Evolutionary conservation across 192 early-diverging fungal species (phyloP), one percentile per base, ranked within the genome.

Genomic region (Thoreauomyces humboldtii): DNA sequence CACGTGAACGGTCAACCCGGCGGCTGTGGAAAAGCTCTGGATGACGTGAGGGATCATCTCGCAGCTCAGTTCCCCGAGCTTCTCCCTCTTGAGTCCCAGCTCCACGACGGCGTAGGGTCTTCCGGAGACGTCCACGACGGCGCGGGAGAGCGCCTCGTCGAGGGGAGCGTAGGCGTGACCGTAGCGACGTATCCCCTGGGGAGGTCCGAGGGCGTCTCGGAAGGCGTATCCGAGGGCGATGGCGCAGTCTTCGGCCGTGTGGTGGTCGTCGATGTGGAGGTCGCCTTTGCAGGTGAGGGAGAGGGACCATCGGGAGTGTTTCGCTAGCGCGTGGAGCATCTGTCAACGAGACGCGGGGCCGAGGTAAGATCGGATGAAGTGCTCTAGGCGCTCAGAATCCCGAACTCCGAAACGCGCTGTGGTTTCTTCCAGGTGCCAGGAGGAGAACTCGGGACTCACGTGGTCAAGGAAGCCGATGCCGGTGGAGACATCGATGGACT

Each of bases 21-120:
- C 95, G 17, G 85, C 81, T 33, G 86, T 87, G 0, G 96, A 92
- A 84, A 99, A 98, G 28, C 89, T 92, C 67, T 89, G 79, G 46
- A 99, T 77, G 27, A 99, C 89, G 64, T 98, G 97, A 31, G 97
- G 96, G 65, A 99, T 91, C 97, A 99, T 99, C 70, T 99, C 97
- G 66, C 89, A 92, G 15, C 90, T 92, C 59, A 99, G 70, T 6
- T 81, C 69, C 0, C 97, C 96, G 35, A 99, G 83, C 79, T 84
- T 90, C 75, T 97, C 94, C 22, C 97, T 81, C 70, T 92, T 94
- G 55, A 99, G 73, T 0, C 88, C 90, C 61, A 99, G 73, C 56
- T 95, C 87, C 34, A 96, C 85, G 33, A 74, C 67, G 0, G 92
- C 89, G 69, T 81, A 88, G 4, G 94, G 93, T 7, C 96, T 85